These are phyloP conservation scores for Termitomyces sp. DNA, from an alignment of 768 basidiomycete genomes.

Conservation along the genomic window DNA sequence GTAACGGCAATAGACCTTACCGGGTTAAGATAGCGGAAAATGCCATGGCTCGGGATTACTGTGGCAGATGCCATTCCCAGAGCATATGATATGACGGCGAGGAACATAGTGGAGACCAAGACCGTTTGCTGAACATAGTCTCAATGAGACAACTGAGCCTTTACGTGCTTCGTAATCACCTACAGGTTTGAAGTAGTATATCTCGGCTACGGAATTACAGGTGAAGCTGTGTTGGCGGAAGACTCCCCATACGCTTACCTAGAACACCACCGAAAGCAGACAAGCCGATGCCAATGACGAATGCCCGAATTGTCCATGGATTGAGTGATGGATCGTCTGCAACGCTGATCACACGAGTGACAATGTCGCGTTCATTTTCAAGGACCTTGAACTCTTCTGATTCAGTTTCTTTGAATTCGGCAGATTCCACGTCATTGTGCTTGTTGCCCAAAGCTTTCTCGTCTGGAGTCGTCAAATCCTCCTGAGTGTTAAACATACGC, in stretches of 20 bases:
- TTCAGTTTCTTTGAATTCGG: constrained; percentile 16
- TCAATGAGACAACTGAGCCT: neutral
- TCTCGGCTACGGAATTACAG: constrained; percentile 33
- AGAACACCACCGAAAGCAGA: constrained; percentile 45
- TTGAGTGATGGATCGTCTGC: constrained; percentile 39
- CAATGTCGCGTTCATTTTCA: constrained; percentile 39
- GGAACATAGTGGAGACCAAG: constrained; percentile 45
- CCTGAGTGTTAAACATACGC: neutral
- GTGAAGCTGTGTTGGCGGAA: constrained; percentile 2
- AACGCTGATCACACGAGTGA: constrained; percentile 39
- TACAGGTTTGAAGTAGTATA: constrained; percentile 59
- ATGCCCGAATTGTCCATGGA: constrained; percentile 41
- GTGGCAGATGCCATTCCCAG: constrained; percentile 42
- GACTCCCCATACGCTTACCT: constrained; percentile 21
- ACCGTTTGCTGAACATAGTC: constrained; percentile 38
- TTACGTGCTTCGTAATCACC: neutral
- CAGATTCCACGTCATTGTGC: constrained; percentile 29
- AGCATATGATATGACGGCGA: constrained; percentile 44
- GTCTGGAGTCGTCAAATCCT: constrained; percentile 6
- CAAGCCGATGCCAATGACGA: constrained; percentile 40
- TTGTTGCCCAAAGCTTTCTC: constrained; percentile 24
- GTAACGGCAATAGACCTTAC: constrained; percentile 20
- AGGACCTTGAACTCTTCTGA: constrained; percentile 25
- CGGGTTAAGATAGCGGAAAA: constrained; percentile 47
- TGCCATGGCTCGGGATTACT: constrained; percentile 37